Percentiles rank a stretch among this genome's conserved stretches.
Conservation (phyloP, 179 eudicot species). For the Spinacia oleracea region DNA sequence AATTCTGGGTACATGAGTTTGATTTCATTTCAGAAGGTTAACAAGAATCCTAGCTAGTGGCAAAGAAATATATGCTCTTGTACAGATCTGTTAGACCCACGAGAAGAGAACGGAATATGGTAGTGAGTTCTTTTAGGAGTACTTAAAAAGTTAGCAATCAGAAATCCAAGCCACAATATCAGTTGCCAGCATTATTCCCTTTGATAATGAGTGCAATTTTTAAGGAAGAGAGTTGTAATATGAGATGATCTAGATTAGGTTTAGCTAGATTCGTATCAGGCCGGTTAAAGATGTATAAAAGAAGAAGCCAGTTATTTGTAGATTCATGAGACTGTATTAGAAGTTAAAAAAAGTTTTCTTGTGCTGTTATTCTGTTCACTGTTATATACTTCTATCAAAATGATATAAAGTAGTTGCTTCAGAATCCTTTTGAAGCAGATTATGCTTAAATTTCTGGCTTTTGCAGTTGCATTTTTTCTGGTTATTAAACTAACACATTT, state of each 20-base stretch:
- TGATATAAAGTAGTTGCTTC: slow-evolving; percentile 3
- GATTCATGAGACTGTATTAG: slow-evolving; percentile 29
- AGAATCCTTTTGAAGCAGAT: neutral
- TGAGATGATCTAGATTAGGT: slow-evolving; percentile 21
- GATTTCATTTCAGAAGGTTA: slow-evolving; percentile 18
- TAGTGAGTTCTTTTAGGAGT: slow-evolving; percentile 1
- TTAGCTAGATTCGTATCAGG: slow-evolving; percentile 13
- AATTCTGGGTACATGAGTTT: slow-evolving; percentile 29
- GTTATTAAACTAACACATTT: no score
- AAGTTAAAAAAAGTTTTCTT: slow-evolving; percentile 11
- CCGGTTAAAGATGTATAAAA: slow-evolving; percentile 30
- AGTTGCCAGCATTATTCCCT: neutral
- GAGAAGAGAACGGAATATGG: slow-evolving; percentile 2
- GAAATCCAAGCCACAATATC: slow-evolving; percentile 9
- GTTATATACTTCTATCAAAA: slow-evolving; percentile 2
- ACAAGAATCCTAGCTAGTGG: slow-evolving; percentile 19
- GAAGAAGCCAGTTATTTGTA: slow-evolving; percentile 19
- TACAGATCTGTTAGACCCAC: slow-evolving; percentile 28
- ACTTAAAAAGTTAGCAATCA: slow-evolving; percentile 6
- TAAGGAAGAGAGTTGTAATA: slow-evolving; percentile 18
- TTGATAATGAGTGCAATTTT: slow-evolving; percentile 5
- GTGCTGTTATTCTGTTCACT: no score
- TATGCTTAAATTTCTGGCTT: slow-evolving; percentile 3
- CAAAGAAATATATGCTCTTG: slow-evolving; percentile 19
- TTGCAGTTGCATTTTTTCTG: neutral